Evolutionary conservation across 305 asterid species (phyloP).

Genomic region (Fraxinus baroniana): DNA sequence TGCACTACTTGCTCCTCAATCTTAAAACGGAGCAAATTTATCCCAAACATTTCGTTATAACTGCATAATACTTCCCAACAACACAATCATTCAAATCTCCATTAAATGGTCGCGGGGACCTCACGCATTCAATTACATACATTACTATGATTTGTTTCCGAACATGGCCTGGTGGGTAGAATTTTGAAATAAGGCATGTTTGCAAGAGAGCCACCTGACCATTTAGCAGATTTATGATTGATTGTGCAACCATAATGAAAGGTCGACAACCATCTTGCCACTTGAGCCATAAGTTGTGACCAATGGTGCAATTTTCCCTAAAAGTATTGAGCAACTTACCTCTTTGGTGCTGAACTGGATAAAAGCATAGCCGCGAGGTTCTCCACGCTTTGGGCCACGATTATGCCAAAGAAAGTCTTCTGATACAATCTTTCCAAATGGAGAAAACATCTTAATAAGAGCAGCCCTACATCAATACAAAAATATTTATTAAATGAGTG

Average conservation of each 20-base stretch:
- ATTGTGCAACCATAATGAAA: not conserved
- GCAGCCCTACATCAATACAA: constrained; percentile 54
- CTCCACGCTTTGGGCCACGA: constrained; percentile 84
- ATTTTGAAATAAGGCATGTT: not conserved
- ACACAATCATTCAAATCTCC: not conserved
- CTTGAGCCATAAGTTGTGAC: not conserved
- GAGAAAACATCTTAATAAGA: constrained; percentile 80
- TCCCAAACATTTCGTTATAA: not conserved
- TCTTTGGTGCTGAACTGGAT: constrained; percentile 75
- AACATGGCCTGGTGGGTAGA: not conserved
- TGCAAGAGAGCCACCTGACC: not conserved
- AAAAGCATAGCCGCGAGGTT: constrained; percentile 73
- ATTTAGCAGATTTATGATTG: not conserved
- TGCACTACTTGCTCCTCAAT: not conserved
- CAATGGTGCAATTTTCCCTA: not conserved
- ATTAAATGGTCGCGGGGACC: not conserved
- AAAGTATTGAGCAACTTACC: constrained; percentile 48
- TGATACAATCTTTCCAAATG: constrained; percentile 66
- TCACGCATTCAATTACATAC: not conserved
- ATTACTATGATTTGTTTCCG: not conserved
- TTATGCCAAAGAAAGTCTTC: constrained; percentile 96
- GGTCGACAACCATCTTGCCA: not conserved
- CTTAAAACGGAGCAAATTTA: not conserved
- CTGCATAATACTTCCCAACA: not conserved
- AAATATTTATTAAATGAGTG: not conserved